A percentile compares a stretch with the other conserved stretches of the same genome.
These are phyloP conservation scores for Plenodomus biglobosus DNA, from an alignment of 2,329 filamentous ascomycete genomes.

Conservation along the genomic window DNA sequence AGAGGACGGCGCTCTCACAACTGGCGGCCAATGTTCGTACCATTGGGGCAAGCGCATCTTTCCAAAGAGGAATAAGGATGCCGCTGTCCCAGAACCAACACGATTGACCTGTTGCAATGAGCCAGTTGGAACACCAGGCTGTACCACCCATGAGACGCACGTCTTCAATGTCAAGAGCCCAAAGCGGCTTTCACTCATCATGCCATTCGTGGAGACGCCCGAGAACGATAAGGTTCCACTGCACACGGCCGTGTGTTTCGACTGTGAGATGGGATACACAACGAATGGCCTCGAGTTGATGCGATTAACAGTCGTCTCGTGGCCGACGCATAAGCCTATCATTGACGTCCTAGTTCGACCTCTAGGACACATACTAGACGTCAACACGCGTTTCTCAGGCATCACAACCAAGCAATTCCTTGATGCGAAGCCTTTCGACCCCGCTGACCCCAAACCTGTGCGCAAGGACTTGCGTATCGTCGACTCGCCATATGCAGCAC, in stretches of 20 bases:
- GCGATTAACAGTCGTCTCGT: slow-evolving; percentile 82
- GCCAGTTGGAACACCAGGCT: slow-evolving; percentile 74
- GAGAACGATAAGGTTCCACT: slow-evolving; percentile 53
- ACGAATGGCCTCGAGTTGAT: slow-evolving; percentile 85
- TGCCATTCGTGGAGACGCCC: slow-evolving; percentile 81
- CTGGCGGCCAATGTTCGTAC: slow-evolving; percentile 75
- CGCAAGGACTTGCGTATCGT: slow-evolving; percentile 65
- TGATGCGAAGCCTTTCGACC: slow-evolving; percentile 55
- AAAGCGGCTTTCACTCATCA: slow-evolving; percentile 72
- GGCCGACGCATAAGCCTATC: slow-evolving; percentile 74
- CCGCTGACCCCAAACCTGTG: slow-evolving; percentile 23
- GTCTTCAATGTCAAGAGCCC: slow-evolving; percentile 83
- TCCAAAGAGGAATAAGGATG: slow-evolving; percentile 56
- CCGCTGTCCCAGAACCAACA: slow-evolving; percentile 53
- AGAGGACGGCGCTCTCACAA: slow-evolving; percentile 73
- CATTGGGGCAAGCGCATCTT: slow-evolving; percentile 72
- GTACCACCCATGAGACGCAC: slow-evolving; percentile 69
- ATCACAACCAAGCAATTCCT: slow-evolving; percentile 76
- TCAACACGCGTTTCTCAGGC: slow-evolving; percentile 91
- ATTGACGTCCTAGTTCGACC: slow-evolving; percentile 86
- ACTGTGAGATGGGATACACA: slow-evolving; percentile 98
- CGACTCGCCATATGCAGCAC: slow-evolving; percentile 71
- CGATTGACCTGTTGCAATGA: slow-evolving; percentile 80
- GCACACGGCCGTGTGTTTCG: slow-evolving; percentile 73
- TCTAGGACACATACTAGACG: slow-evolving; percentile 78